Evolutionary conservation across 2,329 filamentous ascomycete species (phyloP), one percentile per base, ranked within the genome.

Genomic region (Fusarium luffae): DNA sequence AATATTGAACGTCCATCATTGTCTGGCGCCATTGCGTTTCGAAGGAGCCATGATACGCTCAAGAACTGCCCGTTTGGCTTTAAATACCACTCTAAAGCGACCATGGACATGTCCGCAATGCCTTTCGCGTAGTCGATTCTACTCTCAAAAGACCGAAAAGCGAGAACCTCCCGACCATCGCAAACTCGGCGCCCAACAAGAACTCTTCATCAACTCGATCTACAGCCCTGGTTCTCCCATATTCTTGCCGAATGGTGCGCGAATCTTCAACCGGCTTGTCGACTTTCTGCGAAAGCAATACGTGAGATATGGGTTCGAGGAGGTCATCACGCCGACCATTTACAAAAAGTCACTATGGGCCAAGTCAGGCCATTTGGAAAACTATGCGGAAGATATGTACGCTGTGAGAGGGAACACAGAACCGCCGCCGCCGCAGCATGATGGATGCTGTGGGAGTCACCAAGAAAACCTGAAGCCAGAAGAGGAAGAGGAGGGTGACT

Each of bases 381-480:
- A 97, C 78, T 97, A 97, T 81, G 90, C 92, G 63, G 91, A 97
- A 75, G 93, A 97, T 76, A 97, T 97, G 94, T 97, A 94, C 79
- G 90, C 92, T 57, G 93, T 97, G 28, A 89, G 83, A 13, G 87
- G 88, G 48, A 85, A 72, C 76, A 79, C 54, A 68, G 82, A 68
- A 74, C 65, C 65, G 5, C 46, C 63, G 4, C 40, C 50, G 10
- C 56, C 54, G 30, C 41, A 64, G 7, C 49, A 58, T 10, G 52
- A 68, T 19, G 70, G 73, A 8, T 80, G 76, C 58, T 77, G 82
- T 58, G 79, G 76, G 49, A 78, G 81, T 10, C 60, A 71, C 13
- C 47, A 50, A 23, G 70, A 52, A 58, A 75, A 63, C 25, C 42
- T 63, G 44, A 71, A 69, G 47, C 61, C 73, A 1, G 76, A 77